These are phyloP conservation scores for Tricholoma terreum DNA, from an alignment of 768 basidiomycete species.

Conservation along the genomic window DNA sequence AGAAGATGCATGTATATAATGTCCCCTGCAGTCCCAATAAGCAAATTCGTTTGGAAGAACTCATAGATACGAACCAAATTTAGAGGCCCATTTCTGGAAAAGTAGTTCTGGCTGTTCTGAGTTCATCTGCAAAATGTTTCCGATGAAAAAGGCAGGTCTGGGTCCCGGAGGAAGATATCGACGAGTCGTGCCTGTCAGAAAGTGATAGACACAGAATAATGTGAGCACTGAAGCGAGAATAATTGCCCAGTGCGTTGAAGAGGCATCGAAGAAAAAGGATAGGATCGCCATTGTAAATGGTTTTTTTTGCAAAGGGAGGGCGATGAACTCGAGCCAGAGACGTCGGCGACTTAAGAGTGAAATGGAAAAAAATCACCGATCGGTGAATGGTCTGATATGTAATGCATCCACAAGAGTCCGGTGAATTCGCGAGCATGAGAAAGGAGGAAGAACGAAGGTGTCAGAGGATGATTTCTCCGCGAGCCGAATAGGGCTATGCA, in stretches of 20 bases:
- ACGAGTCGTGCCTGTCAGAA: constrained; percentile 17
- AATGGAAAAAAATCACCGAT: constrained; percentile 9
- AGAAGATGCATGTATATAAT: constrained; percentile 40
- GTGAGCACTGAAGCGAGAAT: constrained; percentile 8
- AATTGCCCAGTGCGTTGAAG: constrained; percentile 8
- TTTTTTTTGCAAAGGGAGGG: constrained; percentile 8
- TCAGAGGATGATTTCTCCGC: constrained; percentile 4
- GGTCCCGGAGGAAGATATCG: constrained; percentile 47
- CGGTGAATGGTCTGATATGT: constrained; percentile 10
- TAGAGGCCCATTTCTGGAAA: constrained; percentile 39
- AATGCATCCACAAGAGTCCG: constrained; percentile 2
- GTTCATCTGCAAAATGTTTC: constrained; percentile 46
- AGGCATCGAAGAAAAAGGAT: constrained; percentile 1
- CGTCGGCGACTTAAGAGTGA: not conserved
- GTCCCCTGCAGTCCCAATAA: constrained; percentile 33
- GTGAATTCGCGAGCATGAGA: not conserved
- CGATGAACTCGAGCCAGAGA: not conserved
- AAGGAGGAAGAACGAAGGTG: constrained; percentile 5
- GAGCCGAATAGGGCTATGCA: constrained; percentile 6
- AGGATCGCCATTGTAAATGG: constrained; percentile 3
- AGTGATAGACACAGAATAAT: constrained; percentile 21
- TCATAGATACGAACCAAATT: constrained; percentile 37
- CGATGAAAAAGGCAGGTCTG: constrained; percentile 40
- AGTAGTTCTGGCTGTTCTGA: constrained; percentile 34
- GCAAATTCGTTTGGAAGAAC: not conserved